Conservation (phyloP, 2,329 filamentous ascomycete species). For the Sporothrix variecibatus region DNA sequence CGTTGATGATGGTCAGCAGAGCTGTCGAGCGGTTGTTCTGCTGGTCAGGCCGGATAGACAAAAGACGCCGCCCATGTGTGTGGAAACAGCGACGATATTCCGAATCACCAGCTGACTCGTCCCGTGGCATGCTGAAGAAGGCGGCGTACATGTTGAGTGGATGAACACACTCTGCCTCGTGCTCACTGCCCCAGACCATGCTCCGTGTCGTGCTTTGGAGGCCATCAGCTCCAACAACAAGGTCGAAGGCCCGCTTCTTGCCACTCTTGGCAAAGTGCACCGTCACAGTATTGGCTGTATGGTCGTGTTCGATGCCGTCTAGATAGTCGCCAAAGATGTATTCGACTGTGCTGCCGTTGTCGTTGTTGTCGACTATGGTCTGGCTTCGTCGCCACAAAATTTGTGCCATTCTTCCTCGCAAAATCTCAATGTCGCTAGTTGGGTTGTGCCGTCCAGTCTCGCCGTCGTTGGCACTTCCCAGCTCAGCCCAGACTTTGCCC, state of each 20-base stretch:
- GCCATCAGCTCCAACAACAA: slow-evolving; percentile 59
- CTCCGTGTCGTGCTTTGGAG: slow-evolving; percentile 51
- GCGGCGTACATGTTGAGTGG: slow-evolving; percentile 40
- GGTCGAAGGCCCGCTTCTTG: slow-evolving; percentile 46
- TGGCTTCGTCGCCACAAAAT: slow-evolving; percentile 35
- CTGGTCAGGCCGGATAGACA: slow-evolving; percentile 45
- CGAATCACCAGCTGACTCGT: slow-evolving; percentile 32
- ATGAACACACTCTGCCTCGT: slow-evolving; percentile 35
- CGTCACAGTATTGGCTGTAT: slow-evolving; percentile 33
- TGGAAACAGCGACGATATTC: slow-evolving; percentile 41
- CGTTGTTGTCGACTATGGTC: slow-evolving; percentile 17
- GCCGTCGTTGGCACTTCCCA: slow-evolving; percentile 36
- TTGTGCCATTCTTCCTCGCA: slow-evolving; percentile 40
- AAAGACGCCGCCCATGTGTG: slow-evolving; percentile 39
- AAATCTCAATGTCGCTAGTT: slow-evolving; percentile 42
- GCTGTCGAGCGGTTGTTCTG: slow-evolving; percentile 22
- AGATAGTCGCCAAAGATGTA: slow-evolving; percentile 37
- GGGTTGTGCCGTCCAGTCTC: slow-evolving; percentile 36
- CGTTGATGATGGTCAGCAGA: slow-evolving; percentile 15
- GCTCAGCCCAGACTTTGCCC: slow-evolving; percentile 33
- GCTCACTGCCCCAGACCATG: slow-evolving; percentile 39
- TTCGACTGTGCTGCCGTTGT: slow-evolving; percentile 35
- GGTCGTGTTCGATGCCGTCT: slow-evolving; percentile 24
- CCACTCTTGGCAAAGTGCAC: slow-evolving; percentile 49
- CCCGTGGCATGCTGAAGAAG: slow-evolving; percentile 45